Evolutionary conservation across 139 green algal species (phyloP).

Genomic region (Tetradesmus obliquus): DNA sequence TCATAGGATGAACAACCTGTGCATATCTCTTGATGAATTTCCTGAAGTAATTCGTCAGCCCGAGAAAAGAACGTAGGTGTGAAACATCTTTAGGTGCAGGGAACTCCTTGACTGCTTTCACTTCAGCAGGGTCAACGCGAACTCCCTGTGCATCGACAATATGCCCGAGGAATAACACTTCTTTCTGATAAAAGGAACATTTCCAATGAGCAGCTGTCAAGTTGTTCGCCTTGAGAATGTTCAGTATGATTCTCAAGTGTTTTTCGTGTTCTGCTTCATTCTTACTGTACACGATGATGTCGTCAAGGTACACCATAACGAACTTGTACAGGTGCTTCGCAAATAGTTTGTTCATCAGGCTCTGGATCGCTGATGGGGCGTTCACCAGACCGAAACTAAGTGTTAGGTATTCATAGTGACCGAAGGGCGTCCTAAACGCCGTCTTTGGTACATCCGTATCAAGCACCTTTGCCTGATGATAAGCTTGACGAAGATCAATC

Average conservation of each 20-base stretch:
- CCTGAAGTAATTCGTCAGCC: slow-evolving; percentile 67
- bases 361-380: slow-evolving; percentile 63
- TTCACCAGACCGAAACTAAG: slow-evolving; percentile 65
- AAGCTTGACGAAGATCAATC: no score
- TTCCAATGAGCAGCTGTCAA: slow-evolving; percentile 60
- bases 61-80: slow-evolving; percentile 64
- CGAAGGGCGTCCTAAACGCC: no score
- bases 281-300: no score
- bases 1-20: slow-evolving; percentile 52
- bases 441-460: no score
- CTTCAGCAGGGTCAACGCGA: slow-evolving; percentile 52
- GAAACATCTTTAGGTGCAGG: slow-evolving; percentile 38
- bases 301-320: no score
- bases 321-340: no score
- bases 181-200: slow-evolving; percentile 56
- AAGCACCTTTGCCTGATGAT: no score
- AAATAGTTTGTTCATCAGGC: slow-evolving; percentile 64
- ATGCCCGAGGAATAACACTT: slow-evolving; percentile 62
- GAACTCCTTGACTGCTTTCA: slow-evolving; percentile 55
- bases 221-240: slow-evolving; percentile 42
- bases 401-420: slow-evolving; percentile 59
- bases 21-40: slow-evolving; percentile 57
- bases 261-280: slow-evolving; percentile 55
- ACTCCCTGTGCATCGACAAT: slow-evolving; percentile 51
- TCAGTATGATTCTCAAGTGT: slow-evolving; percentile 62